Base-by-base conservation (phyloP, 73 alveolate species). In the Uronychia setigera region DNA sequence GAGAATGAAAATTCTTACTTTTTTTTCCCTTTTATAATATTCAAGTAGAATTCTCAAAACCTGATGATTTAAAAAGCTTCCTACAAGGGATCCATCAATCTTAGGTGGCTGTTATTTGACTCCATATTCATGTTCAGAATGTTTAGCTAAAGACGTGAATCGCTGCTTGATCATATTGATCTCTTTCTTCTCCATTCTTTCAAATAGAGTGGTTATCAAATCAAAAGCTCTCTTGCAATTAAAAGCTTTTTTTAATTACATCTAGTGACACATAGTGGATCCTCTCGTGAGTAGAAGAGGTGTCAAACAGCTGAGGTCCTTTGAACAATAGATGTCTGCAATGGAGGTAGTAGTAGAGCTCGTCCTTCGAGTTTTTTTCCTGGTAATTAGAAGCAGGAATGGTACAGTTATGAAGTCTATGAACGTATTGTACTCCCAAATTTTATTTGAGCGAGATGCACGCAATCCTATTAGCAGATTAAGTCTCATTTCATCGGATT, bases 1-100 rank as follows among this genome's bases (percentile, higher is more conserved):
- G 0, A 89, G 79, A 28, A 89, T 89, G 34, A 59, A 83, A 13
- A 79, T 76, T 67, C 95, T 83, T 25, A 89, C 86, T 89, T 85
- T 89, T 80, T 89, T 89, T 46, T 89, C 95, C 30, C 95, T 58
- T 27, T 77, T 77, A 74, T 89, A 89, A 57, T 89, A 89, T 75
- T 89, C 95, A 0, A 89, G 77, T 33, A 84, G 67, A 30, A 89
- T 84, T 79, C 95, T 46, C 27, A 89, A 32, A 0, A 85, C 89
- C n/a, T n/a, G n/a, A n/a, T n/a, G n/a, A n/a, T n/a, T n/a, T n/a
- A n/a, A n/a, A n/a, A n/a, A n/a, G n/a, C n/a, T n/a, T n/a, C n/a
- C n/a, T n/a, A n/a, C n/a, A 33, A 83, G 78, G 26, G 89, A 87
- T 1, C 87, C 58, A 46, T 92, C 94, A 30, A 88, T 58, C 74